Evolutionary conservation across 192 early-diverging fungal species (phyloP).

Genomic region (Coemansia guatemalensis): DNA sequence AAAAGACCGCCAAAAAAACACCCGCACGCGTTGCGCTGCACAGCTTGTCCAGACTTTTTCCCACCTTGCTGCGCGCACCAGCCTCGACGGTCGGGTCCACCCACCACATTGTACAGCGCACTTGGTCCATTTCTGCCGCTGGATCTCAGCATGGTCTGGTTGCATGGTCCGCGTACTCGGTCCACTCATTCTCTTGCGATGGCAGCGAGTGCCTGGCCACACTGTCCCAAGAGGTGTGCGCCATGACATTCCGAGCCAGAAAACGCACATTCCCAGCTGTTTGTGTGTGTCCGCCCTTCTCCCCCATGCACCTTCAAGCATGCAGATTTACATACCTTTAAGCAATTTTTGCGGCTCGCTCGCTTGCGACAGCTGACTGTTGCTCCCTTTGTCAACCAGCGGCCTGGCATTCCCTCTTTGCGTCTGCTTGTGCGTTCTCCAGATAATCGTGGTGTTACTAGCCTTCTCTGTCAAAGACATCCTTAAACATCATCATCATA

Average conservation of each 20-base stretch:
- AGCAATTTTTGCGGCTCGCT: conserved; percentile 5
- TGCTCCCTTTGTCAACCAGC: not conserved
- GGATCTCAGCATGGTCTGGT: not conserved
- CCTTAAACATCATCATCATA: not conserved
- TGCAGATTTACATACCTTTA: conserved; percentile 10
- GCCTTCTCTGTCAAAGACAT: not conserved
- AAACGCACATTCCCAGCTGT: not conserved
- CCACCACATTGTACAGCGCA: not conserved
- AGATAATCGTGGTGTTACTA: conserved; percentile 6
- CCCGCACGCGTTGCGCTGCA: conserved; percentile 15
- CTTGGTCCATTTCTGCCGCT: not conserved
- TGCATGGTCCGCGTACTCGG: not conserved
- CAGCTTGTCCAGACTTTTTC: not conserved
- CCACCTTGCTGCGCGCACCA: not conserved
- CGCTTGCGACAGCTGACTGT: not conserved
- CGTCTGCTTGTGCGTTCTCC: not conserved
- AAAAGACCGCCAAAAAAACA: conserved; percentile 43
- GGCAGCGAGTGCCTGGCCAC: not conserved
- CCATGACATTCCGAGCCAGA: not conserved
- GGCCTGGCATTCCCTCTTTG: not conserved
- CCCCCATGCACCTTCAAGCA: conserved; percentile 12
- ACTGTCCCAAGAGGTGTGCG: not conserved
- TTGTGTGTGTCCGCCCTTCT: not conserved
- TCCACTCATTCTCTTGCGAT: not conserved
- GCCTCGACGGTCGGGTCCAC: not conserved